These are phyloP conservation scores for Durotheca rogersii DNA, from an alignment of 495 filamentous ascomycete species.

Conservation along the genomic window DNA sequence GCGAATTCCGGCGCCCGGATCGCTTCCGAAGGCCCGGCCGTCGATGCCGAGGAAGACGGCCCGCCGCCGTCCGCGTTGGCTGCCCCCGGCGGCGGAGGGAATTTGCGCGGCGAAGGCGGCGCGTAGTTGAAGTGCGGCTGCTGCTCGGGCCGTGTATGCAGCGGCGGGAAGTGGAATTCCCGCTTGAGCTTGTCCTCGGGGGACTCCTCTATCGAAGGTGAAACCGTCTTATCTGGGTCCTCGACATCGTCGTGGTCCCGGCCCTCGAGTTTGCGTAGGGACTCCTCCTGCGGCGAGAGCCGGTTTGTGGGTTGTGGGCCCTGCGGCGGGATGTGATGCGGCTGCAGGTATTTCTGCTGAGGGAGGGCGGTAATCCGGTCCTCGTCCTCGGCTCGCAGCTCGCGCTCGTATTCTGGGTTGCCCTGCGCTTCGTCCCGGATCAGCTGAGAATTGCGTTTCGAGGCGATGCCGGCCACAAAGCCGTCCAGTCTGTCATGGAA, in stretches of 20 bases:
- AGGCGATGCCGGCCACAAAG: conserved; percentile 75
- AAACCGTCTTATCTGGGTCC: conserved; percentile 12
- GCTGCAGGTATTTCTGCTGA: conserved; percentile 56
- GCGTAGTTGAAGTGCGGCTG: conserved; percentile 56
- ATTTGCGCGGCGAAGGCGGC: conserved; percentile 43
- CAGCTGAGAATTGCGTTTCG: conserved; percentile 76
- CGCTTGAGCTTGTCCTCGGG: conserved; percentile 40
- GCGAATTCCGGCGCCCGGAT: conserved; percentile 50
- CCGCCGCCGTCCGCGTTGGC: conserved; percentile 4
- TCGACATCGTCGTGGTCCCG: conserved; percentile 32
- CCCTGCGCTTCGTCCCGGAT: conserved; percentile 79
- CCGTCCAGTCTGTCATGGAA: conserved; percentile 84
- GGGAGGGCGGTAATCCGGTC: conserved; percentile 83
- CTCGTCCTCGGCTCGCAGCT: conserved; percentile 82
- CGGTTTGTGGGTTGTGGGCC: conserved; percentile 43
- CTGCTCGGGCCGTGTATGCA: conserved; percentile 39
- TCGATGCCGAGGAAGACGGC: background rate
- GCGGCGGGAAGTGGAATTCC: conserved; percentile 57
- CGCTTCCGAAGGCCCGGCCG: conserved; percentile 12
- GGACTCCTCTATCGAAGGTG: conserved; percentile 18
- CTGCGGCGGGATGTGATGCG: conserved; percentile 47
- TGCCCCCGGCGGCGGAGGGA: conserved; percentile 22
- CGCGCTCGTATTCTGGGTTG: conserved; percentile 73
- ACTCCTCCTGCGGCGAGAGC: conserved; percentile 42
- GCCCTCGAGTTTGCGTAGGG: conserved; percentile 48